These are phyloP conservation scores for Chalciporus piperatus DNA, from an alignment of 768 basidiomycete species.

Conservation along the genomic window DNA sequence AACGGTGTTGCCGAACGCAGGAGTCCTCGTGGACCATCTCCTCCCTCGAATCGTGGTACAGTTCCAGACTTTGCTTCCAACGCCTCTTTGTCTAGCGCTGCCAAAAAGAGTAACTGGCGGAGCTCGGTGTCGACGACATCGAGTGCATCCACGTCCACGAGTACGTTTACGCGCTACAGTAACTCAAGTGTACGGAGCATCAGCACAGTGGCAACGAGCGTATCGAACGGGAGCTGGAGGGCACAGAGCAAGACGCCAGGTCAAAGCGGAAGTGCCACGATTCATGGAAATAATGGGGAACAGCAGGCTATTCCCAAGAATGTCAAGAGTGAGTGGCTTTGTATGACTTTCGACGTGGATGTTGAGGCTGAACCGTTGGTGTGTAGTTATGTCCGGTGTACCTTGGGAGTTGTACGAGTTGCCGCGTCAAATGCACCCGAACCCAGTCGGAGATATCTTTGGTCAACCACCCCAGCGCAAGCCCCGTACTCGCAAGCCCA, in stretches of 20 bases:
- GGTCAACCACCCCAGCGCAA: slow-evolving; percentile 57
- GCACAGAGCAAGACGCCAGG: slow-evolving; percentile 33
- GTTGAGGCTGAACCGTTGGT: slow-evolving; percentile 2
- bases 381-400: slow-evolving; percentile 68
- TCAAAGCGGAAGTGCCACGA: slow-evolving; percentile 15
- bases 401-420: slow-evolving; percentile 72
- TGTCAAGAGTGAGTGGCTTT: slow-evolving; percentile 67
- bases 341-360: background rate
- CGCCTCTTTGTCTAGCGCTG: slow-evolving; percentile 52
- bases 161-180: slow-evolving; percentile 77
- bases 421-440: slow-evolving; percentile 61
- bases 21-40: slow-evolving; percentile 50
- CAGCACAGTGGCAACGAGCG: slow-evolving; percentile 78
- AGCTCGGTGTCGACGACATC: slow-evolving; percentile 70
- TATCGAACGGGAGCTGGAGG: slow-evolving; percentile 74
- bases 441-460: slow-evolving; percentile 62
- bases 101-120: slow-evolving; percentile 60
- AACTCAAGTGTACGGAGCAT: slow-evolving; percentile 66
- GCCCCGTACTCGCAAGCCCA: slow-evolving; percentile 62
- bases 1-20: slow-evolving; percentile 31
- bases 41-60: slow-evolving; percentile 56
- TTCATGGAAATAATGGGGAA: slow-evolving; percentile 17
- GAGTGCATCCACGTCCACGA: slow-evolving; percentile 66
- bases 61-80: slow-evolving; percentile 50
- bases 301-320: slow-evolving; percentile 53